Base-by-base conservation (phyloP, 768 basidiomycete species). In the Sporobolomyces pararoseus region DNA sequence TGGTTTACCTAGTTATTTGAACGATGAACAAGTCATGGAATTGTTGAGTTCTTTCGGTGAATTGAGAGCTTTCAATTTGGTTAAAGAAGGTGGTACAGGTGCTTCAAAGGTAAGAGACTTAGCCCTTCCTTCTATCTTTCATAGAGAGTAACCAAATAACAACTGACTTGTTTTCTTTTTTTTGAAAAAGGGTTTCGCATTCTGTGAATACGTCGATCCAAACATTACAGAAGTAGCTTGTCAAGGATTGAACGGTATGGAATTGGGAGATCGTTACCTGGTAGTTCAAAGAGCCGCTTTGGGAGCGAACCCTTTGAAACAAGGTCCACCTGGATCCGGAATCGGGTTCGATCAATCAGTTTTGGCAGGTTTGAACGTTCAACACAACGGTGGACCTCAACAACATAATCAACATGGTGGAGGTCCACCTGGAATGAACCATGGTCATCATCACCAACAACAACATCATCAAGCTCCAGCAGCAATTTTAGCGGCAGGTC, bases 21-120 rank as follows among this genome's bases (percentile, higher is more conserved):
- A 91, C 76, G 96, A 99, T 80, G 96, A 96, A 78, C 94, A 98
- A 81, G 96, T 98, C 68, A 91, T 95, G 87, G 96, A 99, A 79
- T 79, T 99, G 37, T 84, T 99, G 72, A 97, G 92, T 83, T 91
- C 88, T 78, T 99, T 99, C 77, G 96, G 96, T 66, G 96, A 98
- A 70, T 85, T 99, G 58, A 92, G 90, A 79, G 91, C 92, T 13
- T 99, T 99, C 86, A 98, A 98, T 78, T 85, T 99, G 53, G 96
- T 99, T 66, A 88, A 96, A 70, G 96, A 99, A 80, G 90, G 89
- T 72, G 88, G 87, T 50, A 91, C 87, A 67, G 91, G 89, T 57
- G 81, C 86, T 35, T 95, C 91, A 12, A 97, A 97, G 84, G 94
- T 89, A 69, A 57, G 81, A 73, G 3, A 1, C 54, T 58, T 42